Evolutionary conservation across 306 rosid genomes (phyloP).

Genomic region (Quercus robur): DNA sequence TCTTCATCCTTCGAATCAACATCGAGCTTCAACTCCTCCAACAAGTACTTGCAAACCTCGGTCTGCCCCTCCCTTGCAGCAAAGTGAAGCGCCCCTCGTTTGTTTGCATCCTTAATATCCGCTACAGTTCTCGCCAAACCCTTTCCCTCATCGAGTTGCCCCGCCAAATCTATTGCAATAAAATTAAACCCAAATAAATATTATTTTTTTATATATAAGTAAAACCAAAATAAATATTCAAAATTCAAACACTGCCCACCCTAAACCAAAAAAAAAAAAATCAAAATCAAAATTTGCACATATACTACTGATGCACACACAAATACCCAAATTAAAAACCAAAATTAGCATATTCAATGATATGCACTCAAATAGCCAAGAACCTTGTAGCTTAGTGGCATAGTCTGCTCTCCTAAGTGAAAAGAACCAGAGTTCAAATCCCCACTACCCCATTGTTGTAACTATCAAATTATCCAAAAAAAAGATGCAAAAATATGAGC

Average conservation of each 20-base stretch:
- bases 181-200: slow-evolving; percentile 9
- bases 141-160: slow-evolving; percentile 69
- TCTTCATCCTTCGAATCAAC: slow-evolving; percentile 87
- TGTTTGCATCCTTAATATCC: slow-evolving; percentile 83
- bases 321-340: neutral
- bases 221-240: neutral
- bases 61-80: slow-evolving; percentile 87
- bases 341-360: too few species aligned
- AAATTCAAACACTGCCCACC: neutral
- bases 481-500: neutral
- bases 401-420: too few species aligned
- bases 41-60: slow-evolving; percentile 66
- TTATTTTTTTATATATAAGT: neutral
- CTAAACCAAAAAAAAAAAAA: too few species aligned
- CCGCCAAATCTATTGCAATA: slow-evolving; percentile 52
- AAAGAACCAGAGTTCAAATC: too few species aligned
- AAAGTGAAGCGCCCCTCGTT: slow-evolving; percentile 91
- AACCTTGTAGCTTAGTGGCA: too few species aligned
- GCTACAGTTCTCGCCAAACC: slow-evolving; percentile 65
- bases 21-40: slow-evolving; percentile 71
- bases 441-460: too few species aligned
- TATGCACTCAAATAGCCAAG: too few species aligned
- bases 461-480: too few species aligned
- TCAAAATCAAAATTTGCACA: too few species aligned
- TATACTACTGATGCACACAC: neutral